Conservation (phyloP, 768 basidiomycete species). For the Steccherinum ochraceum region DNA sequence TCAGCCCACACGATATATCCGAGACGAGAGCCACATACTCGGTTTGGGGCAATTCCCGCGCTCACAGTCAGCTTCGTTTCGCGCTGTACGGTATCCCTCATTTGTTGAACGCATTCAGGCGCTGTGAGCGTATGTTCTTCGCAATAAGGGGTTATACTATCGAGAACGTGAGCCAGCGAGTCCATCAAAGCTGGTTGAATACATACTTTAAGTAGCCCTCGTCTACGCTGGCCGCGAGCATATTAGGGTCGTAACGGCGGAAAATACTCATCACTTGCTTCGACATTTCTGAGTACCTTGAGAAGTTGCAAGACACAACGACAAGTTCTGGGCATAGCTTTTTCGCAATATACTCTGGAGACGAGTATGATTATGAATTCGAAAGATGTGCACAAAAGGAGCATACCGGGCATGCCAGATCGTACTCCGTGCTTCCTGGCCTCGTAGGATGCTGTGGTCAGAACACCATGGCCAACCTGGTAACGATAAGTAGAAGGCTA, state of each 20-base stretch:
- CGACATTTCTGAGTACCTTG: constrained; percentile 67
- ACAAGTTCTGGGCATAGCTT: constrained; percentile 90
- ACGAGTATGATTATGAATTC: not conserved
- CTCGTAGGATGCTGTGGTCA: constrained; percentile 89
- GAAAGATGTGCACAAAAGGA: not conserved
- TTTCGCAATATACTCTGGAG: constrained; percentile 79
- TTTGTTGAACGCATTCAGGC: constrained; percentile 70
- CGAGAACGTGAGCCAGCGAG: not conserved
- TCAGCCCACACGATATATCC: constrained; percentile 6
- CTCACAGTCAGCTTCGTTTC: constrained; percentile 88
- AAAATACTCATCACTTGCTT: constrained; percentile 62
- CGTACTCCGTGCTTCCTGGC: constrained; percentile 87
- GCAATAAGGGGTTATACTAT: constrained; percentile 82
- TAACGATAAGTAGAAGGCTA: constrained; percentile 18
- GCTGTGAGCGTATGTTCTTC: constrained; percentile 54
- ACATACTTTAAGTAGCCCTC: constrained; percentile 88
- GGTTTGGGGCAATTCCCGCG: constrained; percentile 94
- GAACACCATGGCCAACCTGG: constrained; percentile 74
- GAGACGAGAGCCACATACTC: constrained; percentile 44
- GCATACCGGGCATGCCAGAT: constrained; percentile 89
- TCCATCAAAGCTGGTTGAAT: not conserved
- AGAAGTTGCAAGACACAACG: constrained; percentile 50
- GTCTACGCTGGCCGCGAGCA: constrained; percentile 76
- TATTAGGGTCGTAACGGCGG: constrained; percentile 66
- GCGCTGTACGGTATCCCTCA: constrained; percentile 64